phyloP scores from a whole-genome alignment of 1,139 yeast species.

The Scheffersomyces parashehatae region DNA sequence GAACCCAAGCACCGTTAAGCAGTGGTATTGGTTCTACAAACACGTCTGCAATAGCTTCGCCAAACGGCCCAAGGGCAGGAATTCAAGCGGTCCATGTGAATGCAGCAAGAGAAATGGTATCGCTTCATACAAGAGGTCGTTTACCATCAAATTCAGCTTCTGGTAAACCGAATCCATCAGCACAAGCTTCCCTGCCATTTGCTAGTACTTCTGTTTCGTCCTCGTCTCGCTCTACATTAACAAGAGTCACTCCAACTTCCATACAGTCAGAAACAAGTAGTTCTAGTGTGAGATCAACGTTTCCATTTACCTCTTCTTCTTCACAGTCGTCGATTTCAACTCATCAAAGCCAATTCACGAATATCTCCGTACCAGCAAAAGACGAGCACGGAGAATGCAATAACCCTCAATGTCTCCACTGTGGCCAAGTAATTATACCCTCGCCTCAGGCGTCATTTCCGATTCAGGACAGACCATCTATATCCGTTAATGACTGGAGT shows the following conservation, averaged over 20 bases:
- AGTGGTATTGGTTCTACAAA: too few species aligned
- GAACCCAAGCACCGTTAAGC: background rate
- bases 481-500: constrained; percentile 72
- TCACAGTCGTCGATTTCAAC: background rate
- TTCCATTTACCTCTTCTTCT: background rate
- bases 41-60: background rate
- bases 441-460: constrained; percentile 69
- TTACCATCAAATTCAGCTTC: constrained; percentile 18
- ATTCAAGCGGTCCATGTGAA: constrained; percentile 60
- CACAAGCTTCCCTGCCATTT: constrained; percentile 7
- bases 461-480: constrained; percentile 62
- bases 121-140: constrained; percentile 39
- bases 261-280: constrained; percentile 13
- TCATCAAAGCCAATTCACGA: background rate
- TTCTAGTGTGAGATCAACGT: background rate
- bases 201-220: background rate
- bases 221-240: constrained; percentile 3
- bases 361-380: constrained; percentile 34
- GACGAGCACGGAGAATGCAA: constrained; percentile 35
- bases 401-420: constrained; percentile 60
- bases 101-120: constrained; percentile 65
- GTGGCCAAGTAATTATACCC: constrained; percentile 74
- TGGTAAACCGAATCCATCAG: background rate
- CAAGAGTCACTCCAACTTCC: constrained; percentile 8
- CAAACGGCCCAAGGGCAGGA: constrained; percentile 20